Evolutionary conservation across 805 yeast genomes (phyloP), one percentile per base, ranked within the genome.

Genomic region (Candida qinlingensis): DNA sequence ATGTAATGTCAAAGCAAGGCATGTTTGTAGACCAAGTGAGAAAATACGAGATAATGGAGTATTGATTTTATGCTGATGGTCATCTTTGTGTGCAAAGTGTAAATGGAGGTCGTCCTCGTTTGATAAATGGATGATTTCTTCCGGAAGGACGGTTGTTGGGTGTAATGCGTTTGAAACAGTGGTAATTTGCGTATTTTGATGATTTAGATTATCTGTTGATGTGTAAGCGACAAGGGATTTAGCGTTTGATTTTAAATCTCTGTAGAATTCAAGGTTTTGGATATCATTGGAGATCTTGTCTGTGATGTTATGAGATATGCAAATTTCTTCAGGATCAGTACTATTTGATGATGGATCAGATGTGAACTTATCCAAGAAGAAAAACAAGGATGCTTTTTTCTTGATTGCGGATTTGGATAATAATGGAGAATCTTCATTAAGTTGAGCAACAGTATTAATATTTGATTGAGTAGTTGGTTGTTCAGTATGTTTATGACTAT

Each of bases 1-100:
- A 68, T 92, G 99, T 30, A 94, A 67, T 0, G 95, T 79, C 30
- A 92, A 80, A 0, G 96, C 98, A 44, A 91, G 64, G 6, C 91
- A 81, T 0, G 98, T 92, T 64, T 94, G 97, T 26, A 94, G 64
- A 4, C 97, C 97, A 49, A 92, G 89, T 5, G 96, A 79, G 9
- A 92, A 67, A n/a, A 92, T 68, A 49, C 87, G 75, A 0, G 95
- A 83, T 13, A 84, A 69, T 1, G 94, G 91, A 0, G 96, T 81
- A 48, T 80, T 81, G 25, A 87, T 74, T 59, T 85, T 87, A 63
- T 89, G 96, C 60, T 86, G 95, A 57, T 87, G 96, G 56, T 78
- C 78, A 37, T 66, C 64, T 6, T 50, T 52, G 47, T 69, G 72
- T 6, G 55, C 48, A 3, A 55, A 44, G 43, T 68, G 73, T 6